These are phyloP conservation scores for Starmera caribaea DNA, from an alignment of 805 yeast genomes.

Conservation along the genomic window DNA sequence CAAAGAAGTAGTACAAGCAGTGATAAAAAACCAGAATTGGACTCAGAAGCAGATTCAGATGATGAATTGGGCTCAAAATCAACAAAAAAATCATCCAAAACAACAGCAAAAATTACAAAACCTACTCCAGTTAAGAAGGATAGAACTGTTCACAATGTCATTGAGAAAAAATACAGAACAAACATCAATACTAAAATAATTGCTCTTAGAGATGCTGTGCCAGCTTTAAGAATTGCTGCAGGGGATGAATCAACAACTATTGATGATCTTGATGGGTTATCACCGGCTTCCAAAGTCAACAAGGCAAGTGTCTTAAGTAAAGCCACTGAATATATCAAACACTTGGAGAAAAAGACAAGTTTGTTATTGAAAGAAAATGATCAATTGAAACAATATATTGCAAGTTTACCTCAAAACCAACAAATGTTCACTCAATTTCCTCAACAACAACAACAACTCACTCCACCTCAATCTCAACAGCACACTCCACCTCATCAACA, in stretches of 20 bases:
- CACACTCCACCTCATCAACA: conserved; percentile 5
- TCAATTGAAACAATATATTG: conserved; percentile 26
- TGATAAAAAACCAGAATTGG: no score
- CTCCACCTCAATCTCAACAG: conserved; percentile 1
- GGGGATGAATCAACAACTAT: conserved; percentile 32
- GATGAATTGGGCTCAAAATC: not conserved
- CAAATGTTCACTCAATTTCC: conserved; percentile 9
- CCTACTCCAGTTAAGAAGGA: conserved; percentile 35
- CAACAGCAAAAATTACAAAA: conserved; percentile 23
- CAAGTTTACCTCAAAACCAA: conserved; percentile 3
- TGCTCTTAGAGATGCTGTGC: conserved; percentile 68
- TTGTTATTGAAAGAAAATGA: conserved; percentile 42
- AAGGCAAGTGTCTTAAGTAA: conserved; percentile 72
- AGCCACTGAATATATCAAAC: conserved; percentile 72
- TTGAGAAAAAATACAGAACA: conserved; percentile 73
- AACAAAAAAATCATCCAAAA: not conserved
- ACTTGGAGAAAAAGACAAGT: conserved; percentile 52
- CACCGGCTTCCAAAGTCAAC: conserved; percentile 67
- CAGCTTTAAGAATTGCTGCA: conserved; percentile 58
- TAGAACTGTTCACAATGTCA: conserved; percentile 65
- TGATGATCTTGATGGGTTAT: conserved; percentile 61
- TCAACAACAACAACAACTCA: conserved; percentile 5
- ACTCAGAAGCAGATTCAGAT: not conserved
- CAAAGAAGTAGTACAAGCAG: no score
- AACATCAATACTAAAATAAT: conserved; percentile 65